Conservation (phyloP, 352 stramenopile genomes). For the Globisporangium nagaii region DNA sequence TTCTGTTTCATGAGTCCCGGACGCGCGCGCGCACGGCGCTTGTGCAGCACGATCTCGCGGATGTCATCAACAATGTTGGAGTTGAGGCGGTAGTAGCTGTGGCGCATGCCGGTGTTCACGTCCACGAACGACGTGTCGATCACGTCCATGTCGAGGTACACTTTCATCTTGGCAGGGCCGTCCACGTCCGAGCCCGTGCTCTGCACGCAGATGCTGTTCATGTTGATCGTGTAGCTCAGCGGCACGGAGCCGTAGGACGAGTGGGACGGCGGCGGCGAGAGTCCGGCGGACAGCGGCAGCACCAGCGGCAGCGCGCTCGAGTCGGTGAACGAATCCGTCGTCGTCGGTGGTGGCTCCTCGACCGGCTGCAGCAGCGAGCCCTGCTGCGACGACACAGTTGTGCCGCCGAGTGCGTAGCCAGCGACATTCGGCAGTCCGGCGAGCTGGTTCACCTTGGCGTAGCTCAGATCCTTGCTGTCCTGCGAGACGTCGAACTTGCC, state of each 20-base stretch:
- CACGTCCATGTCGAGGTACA: conserved; percentile 56
- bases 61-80: conserved; percentile 42
- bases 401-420: conserved; percentile 7
- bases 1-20: conserved; percentile 21
- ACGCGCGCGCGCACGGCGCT: conserved; percentile 16
- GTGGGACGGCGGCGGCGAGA: conserved; percentile 5
- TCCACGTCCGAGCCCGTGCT: conserved; percentile 11
- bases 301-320: neutral
- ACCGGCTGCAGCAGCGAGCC: neutral
- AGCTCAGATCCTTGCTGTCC: conserved; percentile 14
- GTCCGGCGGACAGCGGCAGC: neutral
- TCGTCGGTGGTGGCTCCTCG: neutral
- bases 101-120: conserved; percentile 45
- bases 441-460: conserved; percentile 13
- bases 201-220: conserved; percentile 15
- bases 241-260: conserved; percentile 13
- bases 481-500: conserved; percentile 9
- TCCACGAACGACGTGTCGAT: conserved; percentile 70
- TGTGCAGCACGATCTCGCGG: conserved; percentile 21
- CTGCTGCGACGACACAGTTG: conserved; percentile 5
- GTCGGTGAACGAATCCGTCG: too few relatives aligned
- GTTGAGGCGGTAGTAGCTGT: conserved; percentile 64
- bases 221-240: conserved; percentile 13
- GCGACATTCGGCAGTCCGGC: conserved; percentile 9
- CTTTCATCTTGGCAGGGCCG: conserved; percentile 8